Evolutionary conservation across 2,329 filamentous ascomycete genomes (phyloP).

Genomic region (Exophiala sp.): DNA sequence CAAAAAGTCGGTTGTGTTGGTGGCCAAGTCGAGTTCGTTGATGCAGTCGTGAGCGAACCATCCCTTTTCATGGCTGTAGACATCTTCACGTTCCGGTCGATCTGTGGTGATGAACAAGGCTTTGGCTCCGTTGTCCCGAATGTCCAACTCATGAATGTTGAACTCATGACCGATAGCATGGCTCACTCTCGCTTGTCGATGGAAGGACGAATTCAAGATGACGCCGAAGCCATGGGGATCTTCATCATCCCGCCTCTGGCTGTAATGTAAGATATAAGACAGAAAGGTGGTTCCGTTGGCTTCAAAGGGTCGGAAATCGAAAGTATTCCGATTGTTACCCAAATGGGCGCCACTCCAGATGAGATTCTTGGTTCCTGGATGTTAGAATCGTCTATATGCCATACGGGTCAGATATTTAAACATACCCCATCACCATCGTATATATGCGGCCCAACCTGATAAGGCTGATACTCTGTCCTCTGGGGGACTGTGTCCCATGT

Average conservation of each 20-base stretch:
- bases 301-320: constrained; percentile 8
- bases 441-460: constrained; percentile 10
- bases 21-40: constrained; percentile 43
- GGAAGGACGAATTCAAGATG: constrained; percentile 5
- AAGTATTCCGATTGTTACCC: constrained; percentile 7
- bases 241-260: not conserved
- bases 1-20: constrained; percentile 38
- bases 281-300: constrained; percentile 3
- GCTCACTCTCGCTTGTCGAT: not conserved
- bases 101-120: not conserved
- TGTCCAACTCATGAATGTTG: constrained; percentile 22
- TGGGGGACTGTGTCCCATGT: not conserved
- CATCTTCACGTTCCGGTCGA: constrained; percentile 12
- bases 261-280: constrained; percentile 5
- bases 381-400: constrained; percentile 1
- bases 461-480: constrained; percentile 2
- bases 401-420: not conserved
- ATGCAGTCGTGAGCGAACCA: constrained; percentile 40
- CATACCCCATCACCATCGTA: constrained; percentile 6
- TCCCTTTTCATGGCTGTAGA: constrained; percentile 26
- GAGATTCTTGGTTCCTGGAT: not conserved
- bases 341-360: constrained; percentile 9
- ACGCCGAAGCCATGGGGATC: not conserved
- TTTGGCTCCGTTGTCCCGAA: constrained; percentile 8
- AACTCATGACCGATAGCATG: not conserved